Base-by-base conservation (phyloP, 1,284 basidiomycete genomes). In the Termitomyces sp. region DNA sequence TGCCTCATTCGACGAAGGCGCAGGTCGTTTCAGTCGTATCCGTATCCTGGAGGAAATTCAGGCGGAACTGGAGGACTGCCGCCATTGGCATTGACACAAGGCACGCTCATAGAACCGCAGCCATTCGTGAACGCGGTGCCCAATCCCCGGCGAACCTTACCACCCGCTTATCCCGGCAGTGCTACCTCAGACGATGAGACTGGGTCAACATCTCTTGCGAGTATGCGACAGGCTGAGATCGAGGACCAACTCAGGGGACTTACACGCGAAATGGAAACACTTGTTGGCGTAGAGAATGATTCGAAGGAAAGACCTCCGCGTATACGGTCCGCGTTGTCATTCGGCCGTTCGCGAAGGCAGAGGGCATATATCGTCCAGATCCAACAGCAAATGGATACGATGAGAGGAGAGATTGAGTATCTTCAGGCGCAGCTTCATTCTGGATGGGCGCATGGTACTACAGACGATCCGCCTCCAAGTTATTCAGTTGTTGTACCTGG, bases 391-490 rank as follows among this genome's bases (percentile, higher is more conserved):
- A 57, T 68, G 11, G 38, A 53, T n/a, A 47, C 48, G 39, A 61
- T 67, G 66, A 56, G 52, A 33, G 55, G 58, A 21, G 61, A 66
- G 52, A 66, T 69, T 30, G 57, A 51, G 9, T 54, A 58, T 44
- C 47, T 70, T 47, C 59, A 62, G 56, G 52, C 55, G 13, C 68
- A 68, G 43, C 61, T 63, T 39, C 56, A 61, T 5, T 67, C 66
- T 31, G 46, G 46, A n/a, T 57, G 52, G 55, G 52, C 55, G 14
- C 46, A 26, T 45, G 67, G 66, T 5, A 48, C 68, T 38, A 65
- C 64, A 9, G 60, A 68, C 41, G 66, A 66, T n/a, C 65, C 66
- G 43, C 68, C 66, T 21, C 68, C 68, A 38, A 65, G 63, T 8
- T 69, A 68, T 58, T 57, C 62, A 4, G 26, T 47, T 30, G 33